Conservation (phyloP, 176 grass and related monocot species). For the sorghum (Sorghum bicolor) region Sorghum_bicolor_NCBIv3 NC_012878.2:54463001-54463500, state of each 20-base stretch:
- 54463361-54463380: not conserved
- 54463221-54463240: too few species aligned
- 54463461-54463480: not conserved
- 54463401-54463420: constrained; percentile 34
- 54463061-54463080: not conserved
- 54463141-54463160: not conserved
- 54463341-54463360: not conserved
- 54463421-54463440: not conserved
- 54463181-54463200: too few species aligned
- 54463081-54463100: not conserved
- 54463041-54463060: not conserved
- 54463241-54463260: constrained; percentile 35
- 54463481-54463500: not conserved
- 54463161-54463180: not conserved
- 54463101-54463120: not conserved
- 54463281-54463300: not conserved
- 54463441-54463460: not conserved
- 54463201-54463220: too few species aligned
- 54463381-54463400: not conserved
- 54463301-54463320: not conserved
- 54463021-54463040: too few species aligned
- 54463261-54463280: constrained; percentile 33
- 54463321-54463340: not conserved
- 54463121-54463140: not conserved
- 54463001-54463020: constrained; percentile 52